Conservation (phyloP, 768 basidiomycete genomes). For the Russula emetica region DNA sequence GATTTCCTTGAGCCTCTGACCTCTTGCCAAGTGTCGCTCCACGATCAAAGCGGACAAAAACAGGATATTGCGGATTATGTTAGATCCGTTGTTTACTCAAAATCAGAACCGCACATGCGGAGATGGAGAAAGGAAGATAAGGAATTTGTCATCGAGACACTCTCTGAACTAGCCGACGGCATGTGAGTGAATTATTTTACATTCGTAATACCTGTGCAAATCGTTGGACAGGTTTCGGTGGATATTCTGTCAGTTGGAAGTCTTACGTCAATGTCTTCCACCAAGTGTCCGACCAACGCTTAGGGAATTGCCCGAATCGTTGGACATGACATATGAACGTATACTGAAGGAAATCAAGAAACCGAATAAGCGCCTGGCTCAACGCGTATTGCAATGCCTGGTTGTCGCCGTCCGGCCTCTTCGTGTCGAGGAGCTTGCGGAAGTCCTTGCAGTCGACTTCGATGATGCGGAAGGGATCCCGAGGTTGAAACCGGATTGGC, state of each 20-base stretch:
- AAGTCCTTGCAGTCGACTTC: neutral
- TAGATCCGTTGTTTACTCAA: neutral
- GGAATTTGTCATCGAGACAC: neutral
- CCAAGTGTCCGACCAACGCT: neutral
- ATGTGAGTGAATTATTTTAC: neutral
- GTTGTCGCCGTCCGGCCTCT: neutral
- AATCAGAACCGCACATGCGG: neutral
- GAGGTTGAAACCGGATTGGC: neutral
- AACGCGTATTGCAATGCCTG: neutral
- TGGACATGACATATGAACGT: constrained; percentile 2
- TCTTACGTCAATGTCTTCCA: neutral
- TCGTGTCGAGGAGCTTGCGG: neutral
- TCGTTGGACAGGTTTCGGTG: neutral
- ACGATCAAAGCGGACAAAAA: constrained; percentile 5
- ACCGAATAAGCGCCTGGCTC: neutral
- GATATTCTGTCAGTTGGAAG: neutral
- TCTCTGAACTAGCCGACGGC: neutral
- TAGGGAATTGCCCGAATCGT: neutral
- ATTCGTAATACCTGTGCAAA: neutral
- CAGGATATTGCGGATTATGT: neutral
- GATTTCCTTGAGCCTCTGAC: neutral
- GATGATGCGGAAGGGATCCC: neutral
- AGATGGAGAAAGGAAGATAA: constrained; percentile 1
- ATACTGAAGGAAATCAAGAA: neutral
- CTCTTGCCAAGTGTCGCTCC: neutral